Percentiles rank a stretch among this genome's conserved stretches.
Conservation (phyloP, 2,329 filamentous ascomycete genomes). For the Pezicula radicicola region DNA sequence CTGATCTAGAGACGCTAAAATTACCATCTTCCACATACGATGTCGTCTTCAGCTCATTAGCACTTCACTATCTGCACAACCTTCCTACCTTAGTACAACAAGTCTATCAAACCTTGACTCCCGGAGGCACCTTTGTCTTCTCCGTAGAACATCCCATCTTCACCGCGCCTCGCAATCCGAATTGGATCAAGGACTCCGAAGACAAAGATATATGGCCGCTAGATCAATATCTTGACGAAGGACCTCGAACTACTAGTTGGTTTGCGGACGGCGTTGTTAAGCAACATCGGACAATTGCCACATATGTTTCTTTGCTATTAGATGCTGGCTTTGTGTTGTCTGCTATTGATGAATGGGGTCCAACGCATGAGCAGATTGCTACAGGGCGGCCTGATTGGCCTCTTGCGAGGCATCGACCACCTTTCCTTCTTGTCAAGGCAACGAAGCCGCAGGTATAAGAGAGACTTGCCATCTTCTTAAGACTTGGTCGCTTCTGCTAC, state of each 20-base stretch:
- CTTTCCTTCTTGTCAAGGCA: too few species aligned
- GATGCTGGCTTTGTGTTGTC: conserved; percentile 34
- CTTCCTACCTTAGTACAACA: conserved; percentile 77
- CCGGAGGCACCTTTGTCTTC: conserved; percentile 79
- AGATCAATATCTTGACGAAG: conserved; percentile 39
- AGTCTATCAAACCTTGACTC: conserved; percentile 80
- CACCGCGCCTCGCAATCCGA: conserved; percentile 36
- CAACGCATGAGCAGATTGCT: conserved; percentile 16
- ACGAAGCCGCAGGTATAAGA: too few species aligned
- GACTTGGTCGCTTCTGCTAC: too few species aligned
- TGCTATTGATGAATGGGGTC: conserved; percentile 36
- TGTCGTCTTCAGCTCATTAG: conserved; percentile 80
- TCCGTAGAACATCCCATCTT: conserved; percentile 45
- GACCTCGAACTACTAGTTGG: conserved; percentile 38
- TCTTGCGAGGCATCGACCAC: too few species aligned
- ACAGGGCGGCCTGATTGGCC: too few species aligned
- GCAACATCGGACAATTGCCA: conserved; percentile 42
- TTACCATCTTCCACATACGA: conserved; percentile 66
- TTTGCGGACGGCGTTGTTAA: conserved; percentile 39
- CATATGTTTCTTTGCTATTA: conserved; percentile 36
- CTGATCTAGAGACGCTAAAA: conserved; percentile 31
- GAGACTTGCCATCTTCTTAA: too few species aligned
- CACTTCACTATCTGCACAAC: conserved; percentile 94
- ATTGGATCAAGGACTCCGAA: conserved; percentile 27
- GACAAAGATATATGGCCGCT: conserved; percentile 38